phyloP scores from a whole-genome alignment of 257 asterid genomes.

The Phtheirospermum japonicum region DNA sequence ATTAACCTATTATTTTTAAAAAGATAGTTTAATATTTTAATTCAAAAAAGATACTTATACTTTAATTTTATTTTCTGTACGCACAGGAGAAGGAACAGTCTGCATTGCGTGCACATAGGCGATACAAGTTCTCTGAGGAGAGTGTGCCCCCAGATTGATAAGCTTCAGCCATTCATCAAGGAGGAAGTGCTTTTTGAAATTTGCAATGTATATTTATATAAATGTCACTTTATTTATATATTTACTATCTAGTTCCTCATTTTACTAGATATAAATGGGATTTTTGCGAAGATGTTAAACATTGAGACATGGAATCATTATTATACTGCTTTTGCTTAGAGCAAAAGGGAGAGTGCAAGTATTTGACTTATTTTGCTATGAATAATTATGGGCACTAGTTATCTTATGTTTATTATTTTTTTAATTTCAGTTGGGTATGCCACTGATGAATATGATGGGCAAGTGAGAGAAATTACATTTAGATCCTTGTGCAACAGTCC shows the following conservation, averaged over 20 bases:
- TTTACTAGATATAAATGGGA: too few relatives aligned
- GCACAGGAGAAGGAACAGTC: constrained; percentile 90
- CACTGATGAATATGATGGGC: constrained; percentile 89
- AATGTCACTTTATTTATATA: constrained; percentile 11
- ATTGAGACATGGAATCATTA: too few relatives aligned
- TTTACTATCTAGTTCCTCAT: constrained; percentile 7
- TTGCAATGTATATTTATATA: constrained; percentile 65
- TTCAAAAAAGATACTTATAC: not conserved
- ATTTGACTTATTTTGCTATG: not conserved
- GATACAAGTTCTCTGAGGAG: constrained; percentile 50
- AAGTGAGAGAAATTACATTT: constrained; percentile 87
- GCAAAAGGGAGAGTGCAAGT: too few relatives aligned
- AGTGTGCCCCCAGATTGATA: constrained; percentile 41
- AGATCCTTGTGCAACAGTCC: constrained; percentile 95
- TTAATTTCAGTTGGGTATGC: constrained; percentile 77
- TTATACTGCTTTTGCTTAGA: too few relatives aligned
- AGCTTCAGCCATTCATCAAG: constrained; percentile 70
- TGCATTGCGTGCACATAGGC: constrained; percentile 83
- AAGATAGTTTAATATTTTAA: not conserved
- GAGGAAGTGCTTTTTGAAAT: constrained; percentile 75
- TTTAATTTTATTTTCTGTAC: constrained; percentile 18
- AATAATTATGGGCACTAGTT: constrained; percentile 16
- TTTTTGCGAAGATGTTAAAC: too few relatives aligned
- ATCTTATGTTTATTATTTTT: constrained; percentile 19
- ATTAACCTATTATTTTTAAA: too few relatives aligned